A percentile compares a stretch with the other conserved stretches of the same genome.
Evolutionary conservation across 306 rosid genomes (phyloP).

Genomic region (Citrullus amarus): DNA sequence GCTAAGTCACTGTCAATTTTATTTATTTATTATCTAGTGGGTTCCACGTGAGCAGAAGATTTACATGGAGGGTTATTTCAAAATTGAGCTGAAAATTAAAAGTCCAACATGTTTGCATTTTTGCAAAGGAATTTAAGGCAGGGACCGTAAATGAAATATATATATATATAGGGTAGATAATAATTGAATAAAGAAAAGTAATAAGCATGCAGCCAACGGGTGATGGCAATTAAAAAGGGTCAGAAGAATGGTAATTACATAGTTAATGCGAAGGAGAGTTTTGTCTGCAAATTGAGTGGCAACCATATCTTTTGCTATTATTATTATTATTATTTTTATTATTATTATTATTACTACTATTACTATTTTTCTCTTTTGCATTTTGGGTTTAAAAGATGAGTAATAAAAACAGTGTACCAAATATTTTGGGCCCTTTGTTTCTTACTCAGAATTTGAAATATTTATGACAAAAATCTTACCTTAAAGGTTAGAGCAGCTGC

Average conservation of each 20-base stretch:
- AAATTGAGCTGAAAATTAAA: not conserved
- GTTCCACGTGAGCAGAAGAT: not conserved
- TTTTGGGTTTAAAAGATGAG: not conserved
- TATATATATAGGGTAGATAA: not conserved
- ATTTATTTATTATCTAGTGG: not conserved
- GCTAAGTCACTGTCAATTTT: not conserved
- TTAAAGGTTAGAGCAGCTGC: not conserved
- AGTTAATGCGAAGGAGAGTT: not conserved
- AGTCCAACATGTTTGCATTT: not conserved
- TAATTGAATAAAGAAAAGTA: not conserved
- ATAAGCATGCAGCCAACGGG: not conserved
- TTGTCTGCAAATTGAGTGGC: slow-evolving; percentile 1
- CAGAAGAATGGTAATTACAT: not conserved
- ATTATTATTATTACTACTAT: not conserved
- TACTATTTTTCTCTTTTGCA: not conserved
- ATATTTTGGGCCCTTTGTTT: not conserved
- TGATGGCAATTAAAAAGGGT: slow-evolving; percentile 5
- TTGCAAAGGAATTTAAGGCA: not conserved
- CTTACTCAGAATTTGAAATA: not conserved
- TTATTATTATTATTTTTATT: not conserved
- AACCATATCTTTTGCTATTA: slow-evolving; percentile 2
- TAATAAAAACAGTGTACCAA: not conserved
- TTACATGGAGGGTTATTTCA: not conserved
- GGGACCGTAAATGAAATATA: not conserved
- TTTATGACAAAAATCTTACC: not conserved